phyloP scores from a whole-genome alignment of 176 grass and related monocot genomes.

The Miscanthus lutarioriparius region DNA sequence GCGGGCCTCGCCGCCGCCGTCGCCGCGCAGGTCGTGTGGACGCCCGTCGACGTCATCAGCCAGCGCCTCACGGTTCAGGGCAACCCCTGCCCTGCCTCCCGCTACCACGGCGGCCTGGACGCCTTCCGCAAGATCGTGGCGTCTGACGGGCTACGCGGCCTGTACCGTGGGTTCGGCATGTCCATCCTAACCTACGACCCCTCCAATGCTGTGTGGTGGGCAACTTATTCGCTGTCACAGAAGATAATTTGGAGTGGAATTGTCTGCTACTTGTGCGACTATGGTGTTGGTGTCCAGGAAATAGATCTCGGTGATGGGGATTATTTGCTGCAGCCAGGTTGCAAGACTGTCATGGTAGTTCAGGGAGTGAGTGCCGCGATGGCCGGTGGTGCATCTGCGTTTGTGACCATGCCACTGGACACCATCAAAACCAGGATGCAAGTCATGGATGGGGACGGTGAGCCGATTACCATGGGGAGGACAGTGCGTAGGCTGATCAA shows the following conservation, averaged over 20 bases:
- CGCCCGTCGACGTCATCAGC: conserved; percentile 73
- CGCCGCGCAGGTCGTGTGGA: conserved; percentile 78
- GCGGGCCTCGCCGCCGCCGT: conserved; percentile 55
- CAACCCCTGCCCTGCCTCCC: conserved; percentile 40
- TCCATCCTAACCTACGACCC: conserved; percentile 85
- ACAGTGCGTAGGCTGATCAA: conserved; percentile 56
- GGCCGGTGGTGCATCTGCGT: conserved; percentile 56
- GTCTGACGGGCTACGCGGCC: conserved; percentile 55
- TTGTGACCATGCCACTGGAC: conserved; percentile 84
- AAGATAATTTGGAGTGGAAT: conserved; percentile 69
- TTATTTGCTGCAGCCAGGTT: conserved; percentile 47
- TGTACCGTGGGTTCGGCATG: conserved; percentile 81
- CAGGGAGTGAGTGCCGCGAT: conserved; percentile 67
- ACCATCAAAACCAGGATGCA: conserved; percentile 93
- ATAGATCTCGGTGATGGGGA: conserved; percentile 42
- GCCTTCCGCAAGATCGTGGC: conserved; percentile 67
- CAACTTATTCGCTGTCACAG: conserved; percentile 66
- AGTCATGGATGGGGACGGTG: conserved; percentile 63
- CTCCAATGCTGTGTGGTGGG: conserved; percentile 89
- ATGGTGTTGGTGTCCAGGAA: conserved; percentile 53
- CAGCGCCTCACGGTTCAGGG: conserved; percentile 84
- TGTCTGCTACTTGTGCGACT: conserved; percentile 58
- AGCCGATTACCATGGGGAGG: conserved; percentile 47
- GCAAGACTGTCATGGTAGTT: conserved; percentile 67
- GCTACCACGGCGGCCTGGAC: conserved; percentile 64